phyloP scores from a whole-genome alignment of 495 filamentous ascomycete genomes.

The Peziza echinospora region DNA sequence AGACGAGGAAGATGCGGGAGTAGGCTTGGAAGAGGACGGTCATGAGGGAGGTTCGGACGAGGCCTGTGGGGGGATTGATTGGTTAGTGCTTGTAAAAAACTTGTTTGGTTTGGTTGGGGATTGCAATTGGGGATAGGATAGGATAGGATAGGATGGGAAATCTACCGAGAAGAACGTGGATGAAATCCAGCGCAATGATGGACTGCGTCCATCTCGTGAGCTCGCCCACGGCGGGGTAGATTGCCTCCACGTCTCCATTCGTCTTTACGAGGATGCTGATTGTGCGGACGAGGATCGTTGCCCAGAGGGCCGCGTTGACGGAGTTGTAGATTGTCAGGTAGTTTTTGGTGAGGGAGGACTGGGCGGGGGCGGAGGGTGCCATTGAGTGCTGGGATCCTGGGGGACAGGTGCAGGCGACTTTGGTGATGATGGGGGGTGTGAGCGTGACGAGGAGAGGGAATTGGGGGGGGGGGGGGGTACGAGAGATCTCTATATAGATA shows the following conservation, averaged over 20 bases:
- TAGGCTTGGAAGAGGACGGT: conserved; percentile 83
- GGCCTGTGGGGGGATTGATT: conserved; percentile 31
- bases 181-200: conserved; percentile 55
- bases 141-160: not conserved
- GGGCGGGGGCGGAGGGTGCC: not conserved
- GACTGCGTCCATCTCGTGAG: conserved; percentile 66
- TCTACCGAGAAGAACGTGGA: conserved; percentile 52
- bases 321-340: conserved; percentile 77
- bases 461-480: not conserved
- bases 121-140: no score
- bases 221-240: conserved; percentile 33
- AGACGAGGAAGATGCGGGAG: conserved; percentile 61
- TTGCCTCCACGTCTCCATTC: conserved; percentile 21
- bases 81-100: no score
- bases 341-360: conserved; percentile 24
- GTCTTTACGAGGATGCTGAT: conserved; percentile 24
- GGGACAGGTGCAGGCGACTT: no score
- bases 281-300: conserved; percentile 40
- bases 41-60: conserved; percentile 63
- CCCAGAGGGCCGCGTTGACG: conserved; percentile 53
- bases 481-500: not conserved
- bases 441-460: not conserved
- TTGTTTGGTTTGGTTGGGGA: not conserved
- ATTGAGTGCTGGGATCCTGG: no score
- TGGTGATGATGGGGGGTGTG: not conserved